Evolutionary conservation across 495 filamentous ascomycete genomes (phyloP), one percentile per base, ranked within the genome.

Genomic region (Parathielavia hyrcaniae): DNA sequence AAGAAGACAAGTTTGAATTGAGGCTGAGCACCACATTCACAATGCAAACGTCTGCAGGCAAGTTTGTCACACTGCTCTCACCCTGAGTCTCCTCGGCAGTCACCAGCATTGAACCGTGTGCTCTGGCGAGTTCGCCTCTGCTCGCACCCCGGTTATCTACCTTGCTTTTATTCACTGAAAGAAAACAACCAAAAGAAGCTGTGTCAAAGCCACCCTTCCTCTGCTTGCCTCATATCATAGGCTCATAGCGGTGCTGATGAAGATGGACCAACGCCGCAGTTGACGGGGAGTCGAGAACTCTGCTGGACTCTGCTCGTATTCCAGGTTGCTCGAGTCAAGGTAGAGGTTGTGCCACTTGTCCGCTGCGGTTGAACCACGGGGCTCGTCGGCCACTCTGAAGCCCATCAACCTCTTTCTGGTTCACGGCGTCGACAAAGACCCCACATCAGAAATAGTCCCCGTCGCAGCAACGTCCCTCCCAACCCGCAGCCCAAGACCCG

Each of bases 221-320:
- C n/a, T 19, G 17, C 20, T 9, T 10, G 41, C 19, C 2, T 44
- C 41, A 38, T 14, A 2, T 30, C 2, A 30, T 30, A 30, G 26
- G n/a, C n/a, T n/a, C n/a, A n/a, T n/a, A n/a, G n/a, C n/a, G n/a
- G n/a, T n/a, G n/a, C n/a, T n/a, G n/a, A n/a, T n/a, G n/a, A n/a
- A n/a, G n/a, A n/a, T n/a, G n/a, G n/a, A n/a, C n/a, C n/a, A n/a
- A n/a, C n/a, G n/a, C n/a, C n/a, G n/a, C n/a, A n/a, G n/a, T n/a
- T 13, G 10, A 35, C 34, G 34, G 34, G 34, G 34, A 35, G 10
- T 35, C 34, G 34, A 35, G 34, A 35, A n/a, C n/a, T n/a, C n/a
- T n/a, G n/a, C n/a, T n/a, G n/a, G n/a, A 61, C 4, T 3, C 66
- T 70, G 12, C 53, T 64, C 26, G 68, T 70, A 6, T 61, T 66